These are phyloP conservation scores for Trametes cubensis DNA, from an alignment of 768 basidiomycete genomes.

Conservation along the genomic window DNA sequence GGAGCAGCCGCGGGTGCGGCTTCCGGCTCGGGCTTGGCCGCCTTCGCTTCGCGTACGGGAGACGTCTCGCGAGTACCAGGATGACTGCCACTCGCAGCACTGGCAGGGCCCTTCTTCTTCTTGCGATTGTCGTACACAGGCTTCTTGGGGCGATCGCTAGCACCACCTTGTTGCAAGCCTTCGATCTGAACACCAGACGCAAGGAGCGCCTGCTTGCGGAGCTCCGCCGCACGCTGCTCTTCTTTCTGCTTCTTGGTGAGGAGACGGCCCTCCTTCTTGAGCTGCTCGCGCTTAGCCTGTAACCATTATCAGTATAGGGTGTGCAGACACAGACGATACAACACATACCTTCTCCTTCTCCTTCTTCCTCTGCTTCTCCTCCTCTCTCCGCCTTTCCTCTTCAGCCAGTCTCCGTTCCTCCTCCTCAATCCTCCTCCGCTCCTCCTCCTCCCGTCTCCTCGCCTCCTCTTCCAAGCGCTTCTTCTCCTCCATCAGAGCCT, in stretches of 20 bases:
- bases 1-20: conserved; percentile 32
- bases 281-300: conserved; percentile 85
- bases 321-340: conserved; percentile 4
- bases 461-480: conserved; percentile 87
- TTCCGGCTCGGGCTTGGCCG: conserved; percentile 39
- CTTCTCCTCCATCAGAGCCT: conserved; percentile 92
- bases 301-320: conserved; percentile 10
- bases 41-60: conserved; percentile 26
- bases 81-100: conserved; percentile 23
- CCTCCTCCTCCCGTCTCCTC: conserved; percentile 69
- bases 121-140: conserved; percentile 84
- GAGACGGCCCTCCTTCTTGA: conserved; percentile 91
- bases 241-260: conserved; percentile 98
- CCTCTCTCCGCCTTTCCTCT: conserved; percentile 75
- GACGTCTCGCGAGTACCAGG: conserved; percentile 33
- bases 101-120: conserved; percentile 52
- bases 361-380: conserved; percentile 81
- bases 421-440: conserved; percentile 80
- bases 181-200: conserved; percentile 90
- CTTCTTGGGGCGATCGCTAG: conserved; percentile 60
- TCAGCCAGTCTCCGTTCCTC: conserved; percentile 81
- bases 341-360: conserved; percentile 80
- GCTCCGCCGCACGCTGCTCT: conserved; percentile 87
- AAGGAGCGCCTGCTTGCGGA: conserved; percentile 86
- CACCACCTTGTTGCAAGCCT: conserved; percentile 69